Conservation (phyloP, 2,329 filamentous ascomycete genomes). For the Ceratocystis destructans region DNA sequence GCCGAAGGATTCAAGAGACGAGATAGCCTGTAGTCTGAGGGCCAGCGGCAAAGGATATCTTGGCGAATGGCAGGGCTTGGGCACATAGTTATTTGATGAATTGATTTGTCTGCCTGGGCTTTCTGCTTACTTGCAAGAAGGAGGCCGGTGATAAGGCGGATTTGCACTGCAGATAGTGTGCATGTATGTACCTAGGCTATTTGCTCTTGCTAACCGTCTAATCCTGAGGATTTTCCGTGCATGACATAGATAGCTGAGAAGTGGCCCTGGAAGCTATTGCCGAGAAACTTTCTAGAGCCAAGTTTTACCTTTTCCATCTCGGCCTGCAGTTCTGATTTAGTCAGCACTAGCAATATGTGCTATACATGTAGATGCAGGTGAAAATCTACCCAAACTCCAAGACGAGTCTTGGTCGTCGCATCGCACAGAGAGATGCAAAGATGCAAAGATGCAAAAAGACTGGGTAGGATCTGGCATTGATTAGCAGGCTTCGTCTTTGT, state of each 20-base stretch:
- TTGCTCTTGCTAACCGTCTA: background rate
- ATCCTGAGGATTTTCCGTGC: background rate
- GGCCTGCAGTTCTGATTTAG: background rate
- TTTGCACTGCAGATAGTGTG: background rate
- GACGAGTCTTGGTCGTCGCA: background rate
- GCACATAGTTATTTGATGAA: background rate
- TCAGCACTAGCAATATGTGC: background rate
- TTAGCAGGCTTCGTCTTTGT: background rate
- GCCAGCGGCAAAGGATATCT: background rate
- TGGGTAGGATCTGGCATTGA: background rate
- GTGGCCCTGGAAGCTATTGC: background rate
- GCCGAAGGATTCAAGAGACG: background rate
- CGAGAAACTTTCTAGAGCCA: background rate
- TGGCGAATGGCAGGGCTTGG: background rate
- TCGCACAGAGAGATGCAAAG: too few relatives aligned
- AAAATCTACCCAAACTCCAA: background rate
- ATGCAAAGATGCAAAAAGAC: background rate
- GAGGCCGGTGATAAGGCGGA: background rate
- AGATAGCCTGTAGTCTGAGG: background rate
- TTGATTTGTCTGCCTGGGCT: background rate
- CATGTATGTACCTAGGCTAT: background rate
- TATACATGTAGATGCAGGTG: background rate
- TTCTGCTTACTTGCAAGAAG: background rate
- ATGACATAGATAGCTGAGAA: slow-evolving; percentile 4
- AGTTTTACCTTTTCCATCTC: background rate